These are phyloP conservation scores for Annulohypoxylon maeteangense DNA, from an alignment of 495 filamentous ascomycete genomes.

Conservation along the genomic window DNA sequence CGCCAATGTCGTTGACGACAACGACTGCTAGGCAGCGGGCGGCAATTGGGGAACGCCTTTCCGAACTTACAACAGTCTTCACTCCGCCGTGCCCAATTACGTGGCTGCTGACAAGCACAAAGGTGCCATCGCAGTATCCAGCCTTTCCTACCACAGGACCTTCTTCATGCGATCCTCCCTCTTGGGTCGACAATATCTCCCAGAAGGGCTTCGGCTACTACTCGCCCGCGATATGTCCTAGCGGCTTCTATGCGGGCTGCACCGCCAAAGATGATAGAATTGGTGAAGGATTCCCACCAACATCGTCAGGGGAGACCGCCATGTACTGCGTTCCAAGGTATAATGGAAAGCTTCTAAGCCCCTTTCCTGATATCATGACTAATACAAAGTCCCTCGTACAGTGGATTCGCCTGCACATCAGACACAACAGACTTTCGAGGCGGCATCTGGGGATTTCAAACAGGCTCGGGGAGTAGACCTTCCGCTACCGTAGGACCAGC, in stretches of 20 bases:
- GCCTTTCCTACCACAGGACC: slow-evolving; percentile 51
- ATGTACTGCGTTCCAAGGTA: slow-evolving; percentile 52
- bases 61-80: slow-evolving; percentile 55
- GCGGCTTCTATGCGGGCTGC: slow-evolving; percentile 53
- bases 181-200: slow-evolving; percentile 47
- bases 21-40: slow-evolving; percentile 5
- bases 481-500: slow-evolving; percentile 52
- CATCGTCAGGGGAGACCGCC: slow-evolving; percentile 51
- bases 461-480: slow-evolving; percentile 31
- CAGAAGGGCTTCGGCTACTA: slow-evolving; percentile 53
- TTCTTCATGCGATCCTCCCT: slow-evolving; percentile 51
- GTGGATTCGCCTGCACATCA: slow-evolving; percentile 53
- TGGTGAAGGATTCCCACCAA: slow-evolving; percentile 50
- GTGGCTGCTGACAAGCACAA: slow-evolving; percentile 53
- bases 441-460: slow-evolving; percentile 53
- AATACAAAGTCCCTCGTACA: slow-evolving; percentile 3
- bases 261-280: slow-evolving; percentile 42
- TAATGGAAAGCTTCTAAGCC: background rate
- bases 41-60: slow-evolving; percentile 32
- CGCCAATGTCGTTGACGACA: slow-evolving; percentile 19
- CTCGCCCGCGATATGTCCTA: slow-evolving; percentile 57
- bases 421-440: slow-evolving; percentile 55
- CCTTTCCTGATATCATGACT: background rate
- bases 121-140: slow-evolving; percentile 54
- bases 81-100: slow-evolving; percentile 52